These are phyloP conservation scores for Linnemannia schmuckeri DNA, from an alignment of 192 early-diverging fungal species.

Conservation along the genomic window DNA sequence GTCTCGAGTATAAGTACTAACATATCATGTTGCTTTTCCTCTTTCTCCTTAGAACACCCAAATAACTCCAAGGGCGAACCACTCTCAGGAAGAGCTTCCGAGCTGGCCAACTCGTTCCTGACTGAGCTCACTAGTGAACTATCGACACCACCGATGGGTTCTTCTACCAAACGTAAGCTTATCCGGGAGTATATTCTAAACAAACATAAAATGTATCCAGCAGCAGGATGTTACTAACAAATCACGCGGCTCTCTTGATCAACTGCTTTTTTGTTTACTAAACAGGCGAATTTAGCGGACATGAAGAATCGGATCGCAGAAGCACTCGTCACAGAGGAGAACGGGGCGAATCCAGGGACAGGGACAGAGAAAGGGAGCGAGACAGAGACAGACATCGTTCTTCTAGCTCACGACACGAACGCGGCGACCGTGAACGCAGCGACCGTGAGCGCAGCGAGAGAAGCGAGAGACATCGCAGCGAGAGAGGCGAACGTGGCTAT, in stretches of 20 bases:
- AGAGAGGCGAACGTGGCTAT: slow-evolving; percentile 36
- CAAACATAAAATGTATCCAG: background rate
- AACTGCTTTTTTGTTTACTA: background rate
- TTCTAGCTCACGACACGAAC: slow-evolving; percentile 58
- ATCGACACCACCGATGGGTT: slow-evolving; percentile 12
- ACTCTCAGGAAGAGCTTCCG: slow-evolving; percentile 48
- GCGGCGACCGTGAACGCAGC: slow-evolving; percentile 51
- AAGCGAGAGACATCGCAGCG: slow-evolving; percentile 33
- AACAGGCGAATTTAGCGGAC: slow-evolving; percentile 39
- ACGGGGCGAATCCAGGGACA: slow-evolving; percentile 54
- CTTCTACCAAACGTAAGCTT: slow-evolving; percentile 34
- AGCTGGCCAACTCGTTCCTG: slow-evolving; percentile 50
- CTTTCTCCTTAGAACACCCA: slow-evolving; percentile 24
- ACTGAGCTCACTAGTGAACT: slow-evolving; percentile 45
- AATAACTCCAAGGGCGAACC: slow-evolving; percentile 43
- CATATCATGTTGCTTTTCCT: background rate
- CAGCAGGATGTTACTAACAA: background rate
- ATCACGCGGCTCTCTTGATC: background rate
- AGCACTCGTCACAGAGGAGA: slow-evolving; percentile 54
- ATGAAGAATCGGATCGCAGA: slow-evolving; percentile 48
- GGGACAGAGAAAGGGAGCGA: slow-evolving; percentile 66
- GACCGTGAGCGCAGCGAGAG: slow-evolving; percentile 50
- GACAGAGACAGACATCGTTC: slow-evolving; percentile 58
- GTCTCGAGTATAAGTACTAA: background rate
- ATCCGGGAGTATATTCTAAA: background rate